Evolutionary conservation across 2,329 filamentous ascomycete species (phyloP).

Genomic region (Acrocalymma vagum): DNA sequence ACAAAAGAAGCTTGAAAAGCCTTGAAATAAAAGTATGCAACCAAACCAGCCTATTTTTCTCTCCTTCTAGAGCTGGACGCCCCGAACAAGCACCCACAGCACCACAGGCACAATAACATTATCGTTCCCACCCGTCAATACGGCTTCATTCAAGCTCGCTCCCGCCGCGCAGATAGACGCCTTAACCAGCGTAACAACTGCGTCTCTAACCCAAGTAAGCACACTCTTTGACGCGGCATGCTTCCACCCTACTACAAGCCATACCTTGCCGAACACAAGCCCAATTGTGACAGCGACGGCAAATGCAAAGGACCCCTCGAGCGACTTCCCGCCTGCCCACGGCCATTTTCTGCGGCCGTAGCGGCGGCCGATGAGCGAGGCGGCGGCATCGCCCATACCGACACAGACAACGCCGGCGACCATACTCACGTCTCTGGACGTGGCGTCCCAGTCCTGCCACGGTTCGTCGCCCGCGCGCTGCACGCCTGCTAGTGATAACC

Average conservation of each 20-base stretch:
- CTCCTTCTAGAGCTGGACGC: slow-evolving; percentile 59
- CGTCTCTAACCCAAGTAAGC: slow-evolving; percentile 46
- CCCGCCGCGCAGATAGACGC: slow-evolving; percentile 74
- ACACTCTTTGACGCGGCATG: slow-evolving; percentile 45
- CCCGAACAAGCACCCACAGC: slow-evolving; percentile 90
- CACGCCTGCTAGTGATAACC: slow-evolving; percentile 81
- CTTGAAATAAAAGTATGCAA: too few species aligned
- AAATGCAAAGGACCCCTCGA: slow-evolving; percentile 88
- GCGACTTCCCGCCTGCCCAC: slow-evolving; percentile 95
- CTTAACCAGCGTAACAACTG: slow-evolving; percentile 58
- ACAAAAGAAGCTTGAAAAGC: too few species aligned
- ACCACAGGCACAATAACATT: slow-evolving; percentile 96
- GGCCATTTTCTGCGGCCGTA: slow-evolving; percentile 91
- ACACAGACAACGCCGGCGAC: slow-evolving; percentile 92
- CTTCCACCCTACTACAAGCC: slow-evolving; percentile 79
- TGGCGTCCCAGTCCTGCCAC: slow-evolving; percentile 78
- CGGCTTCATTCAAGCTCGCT: slow-evolving; percentile 92
- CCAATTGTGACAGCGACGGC: slow-evolving; percentile 79
- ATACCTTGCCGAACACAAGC: slow-evolving; percentile 73
- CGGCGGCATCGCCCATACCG: slow-evolving; percentile 92
- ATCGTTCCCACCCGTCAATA: slow-evolving; percentile 95
- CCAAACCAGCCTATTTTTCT: too few species aligned
- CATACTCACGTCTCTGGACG: slow-evolving; percentile 81
- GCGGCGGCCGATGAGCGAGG: slow-evolving; percentile 85
- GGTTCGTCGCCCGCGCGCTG: slow-evolving; percentile 64